These are phyloP conservation scores for Neonectria neomacrospora DNA, from an alignment of 2,329 filamentous ascomycete genomes.

Conservation along the genomic window DNA sequence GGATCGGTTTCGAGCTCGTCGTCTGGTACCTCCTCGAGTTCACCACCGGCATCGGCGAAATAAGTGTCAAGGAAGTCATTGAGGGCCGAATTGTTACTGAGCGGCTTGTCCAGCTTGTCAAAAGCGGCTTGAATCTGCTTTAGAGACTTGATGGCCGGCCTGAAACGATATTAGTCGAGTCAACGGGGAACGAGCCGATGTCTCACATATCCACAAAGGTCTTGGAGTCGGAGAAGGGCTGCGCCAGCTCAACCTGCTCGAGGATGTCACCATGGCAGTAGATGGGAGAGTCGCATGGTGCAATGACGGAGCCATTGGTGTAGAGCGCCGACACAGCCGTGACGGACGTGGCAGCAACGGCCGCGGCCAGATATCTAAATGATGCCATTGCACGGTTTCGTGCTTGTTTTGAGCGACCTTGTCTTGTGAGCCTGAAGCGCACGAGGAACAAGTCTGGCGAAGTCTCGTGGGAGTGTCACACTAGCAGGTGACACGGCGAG, in stretches of 20 bases:
- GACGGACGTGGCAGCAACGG: slow-evolving; percentile 42
- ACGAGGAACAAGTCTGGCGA: neutral
- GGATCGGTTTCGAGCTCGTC: slow-evolving; percentile 66
- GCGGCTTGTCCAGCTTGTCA: slow-evolving; percentile 66
- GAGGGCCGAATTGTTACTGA: slow-evolving; percentile 71
- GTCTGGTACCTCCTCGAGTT: slow-evolving; percentile 65
- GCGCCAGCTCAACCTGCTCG: slow-evolving; percentile 69
- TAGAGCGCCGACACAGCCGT: slow-evolving; percentile 60
- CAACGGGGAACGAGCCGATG: neutral
- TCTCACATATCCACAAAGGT: slow-evolving; percentile 76
- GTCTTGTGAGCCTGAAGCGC: neutral
- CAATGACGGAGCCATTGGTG: slow-evolving; percentile 68
- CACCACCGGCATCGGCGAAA: slow-evolving; percentile 72
- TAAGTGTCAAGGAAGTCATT: slow-evolving; percentile 70
- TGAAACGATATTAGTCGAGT: slow-evolving; percentile 40
- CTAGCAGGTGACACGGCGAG: neutral
- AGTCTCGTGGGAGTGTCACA: neutral
- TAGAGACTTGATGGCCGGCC: slow-evolving; percentile 69
- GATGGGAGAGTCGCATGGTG: slow-evolving; percentile 74
- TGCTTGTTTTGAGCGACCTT: slow-evolving; percentile 3
- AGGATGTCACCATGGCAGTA: slow-evolving; percentile 76
- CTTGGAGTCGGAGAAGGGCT: slow-evolving; percentile 74
- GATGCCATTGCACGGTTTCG: slow-evolving; percentile 40
- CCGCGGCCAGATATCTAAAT: slow-evolving; percentile 41
- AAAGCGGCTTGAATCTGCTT: slow-evolving; percentile 71